A percentile compares a stretch with the other conserved stretches of the same genome.
phyloP scores from a whole-genome alignment of 345 rosid species.

The Diplotaxis tenuifolia region DNA sequence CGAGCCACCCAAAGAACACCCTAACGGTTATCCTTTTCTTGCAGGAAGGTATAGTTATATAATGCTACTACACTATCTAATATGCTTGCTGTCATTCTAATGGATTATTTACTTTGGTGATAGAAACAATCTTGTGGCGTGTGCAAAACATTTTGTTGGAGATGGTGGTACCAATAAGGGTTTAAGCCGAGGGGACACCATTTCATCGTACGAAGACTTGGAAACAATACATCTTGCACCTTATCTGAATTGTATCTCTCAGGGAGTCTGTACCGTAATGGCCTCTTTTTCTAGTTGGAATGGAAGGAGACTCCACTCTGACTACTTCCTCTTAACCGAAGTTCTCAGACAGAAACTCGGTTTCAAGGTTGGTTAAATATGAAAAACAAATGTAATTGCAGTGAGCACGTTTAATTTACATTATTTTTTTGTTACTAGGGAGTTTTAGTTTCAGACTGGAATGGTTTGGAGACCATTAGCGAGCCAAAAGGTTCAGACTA shows the following conservation, averaged over 20 bases:
- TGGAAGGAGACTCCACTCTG: constrained; percentile 58
- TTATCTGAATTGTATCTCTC: constrained; percentile 64
- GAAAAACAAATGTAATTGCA: background rate
- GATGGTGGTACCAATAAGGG: constrained; percentile 85
- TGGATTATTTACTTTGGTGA: constrained; percentile 31
- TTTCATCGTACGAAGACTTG: too few species aligned
- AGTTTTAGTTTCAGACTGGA: constrained; percentile 74
- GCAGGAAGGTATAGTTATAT: too few species aligned
- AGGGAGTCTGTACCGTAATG: constrained; percentile 82
- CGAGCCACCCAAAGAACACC: constrained; percentile 64
- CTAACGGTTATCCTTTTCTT: too few species aligned
- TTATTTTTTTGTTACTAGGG: constrained; percentile 47
- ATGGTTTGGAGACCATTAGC: constrained; percentile 63
- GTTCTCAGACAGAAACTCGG: constrained; percentile 70
- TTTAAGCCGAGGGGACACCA: constrained; percentile 71
- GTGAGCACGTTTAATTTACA: background rate
- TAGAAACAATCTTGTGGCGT: constrained; percentile 73
- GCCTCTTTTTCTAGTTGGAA: constrained; percentile 92
- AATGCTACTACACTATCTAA: background rate
- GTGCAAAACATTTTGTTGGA: constrained; percentile 96
- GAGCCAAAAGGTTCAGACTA: constrained; percentile 64
- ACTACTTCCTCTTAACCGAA: constrained; percentile 70
- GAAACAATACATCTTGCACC: constrained; percentile 78
- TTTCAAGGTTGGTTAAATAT: constrained; percentile 54
- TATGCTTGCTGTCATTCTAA: constrained; percentile 12